Conservation (phyloP, 495 filamentous ascomycete species). For the Lasiosphaeris hirsuta region DNA sequence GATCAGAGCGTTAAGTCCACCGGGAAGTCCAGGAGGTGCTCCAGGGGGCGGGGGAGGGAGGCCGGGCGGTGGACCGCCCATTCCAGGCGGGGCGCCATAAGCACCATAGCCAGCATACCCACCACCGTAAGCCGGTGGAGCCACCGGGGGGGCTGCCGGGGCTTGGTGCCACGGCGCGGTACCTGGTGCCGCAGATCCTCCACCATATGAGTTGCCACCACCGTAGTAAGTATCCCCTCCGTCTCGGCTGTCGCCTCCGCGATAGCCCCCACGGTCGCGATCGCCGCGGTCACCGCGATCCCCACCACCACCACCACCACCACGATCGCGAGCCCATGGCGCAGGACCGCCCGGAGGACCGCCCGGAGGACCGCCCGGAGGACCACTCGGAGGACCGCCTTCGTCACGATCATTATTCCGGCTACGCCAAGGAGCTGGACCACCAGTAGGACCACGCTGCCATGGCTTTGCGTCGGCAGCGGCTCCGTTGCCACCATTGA, state of each 20-base stretch:
- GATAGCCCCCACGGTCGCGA: constrained; percentile 22
- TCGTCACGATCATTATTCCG: constrained; percentile 42
- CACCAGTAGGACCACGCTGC: constrained; percentile 86
- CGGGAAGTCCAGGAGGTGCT: constrained; percentile 61
- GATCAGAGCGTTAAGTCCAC: constrained; percentile 60
- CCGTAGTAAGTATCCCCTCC: constrained; percentile 49
- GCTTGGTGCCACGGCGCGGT: constrained; percentile 70
- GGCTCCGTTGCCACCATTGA: constrained; percentile 36
- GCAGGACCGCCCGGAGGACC: constrained; percentile 39
- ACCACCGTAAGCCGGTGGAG: constrained; percentile 51
- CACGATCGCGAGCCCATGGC: constrained; percentile 60
- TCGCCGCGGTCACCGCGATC: constrained; percentile 24
- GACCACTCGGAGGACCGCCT: constrained; percentile 24
- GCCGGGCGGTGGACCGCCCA: constrained; percentile 49
- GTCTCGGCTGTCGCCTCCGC: constrained; percentile 21
- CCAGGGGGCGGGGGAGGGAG: constrained; percentile 61
- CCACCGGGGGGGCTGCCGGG: constrained; percentile 50
- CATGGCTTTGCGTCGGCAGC: constrained; percentile 71
- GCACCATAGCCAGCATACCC: constrained; percentile 55
- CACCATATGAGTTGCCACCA: constrained; percentile 37
- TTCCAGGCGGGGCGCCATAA: constrained; percentile 60
- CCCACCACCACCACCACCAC: constrained; percentile 26
- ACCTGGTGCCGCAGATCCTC: constrained; percentile 45
- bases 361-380: constrained; percentile 28
- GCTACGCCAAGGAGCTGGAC: constrained; percentile 73